A percentile compares a stretch with the other conserved stretches of the same genome.
phyloP scores from a whole-genome alignment of 139 green algal species.

The Chlamydomonas eustigma region DNA sequence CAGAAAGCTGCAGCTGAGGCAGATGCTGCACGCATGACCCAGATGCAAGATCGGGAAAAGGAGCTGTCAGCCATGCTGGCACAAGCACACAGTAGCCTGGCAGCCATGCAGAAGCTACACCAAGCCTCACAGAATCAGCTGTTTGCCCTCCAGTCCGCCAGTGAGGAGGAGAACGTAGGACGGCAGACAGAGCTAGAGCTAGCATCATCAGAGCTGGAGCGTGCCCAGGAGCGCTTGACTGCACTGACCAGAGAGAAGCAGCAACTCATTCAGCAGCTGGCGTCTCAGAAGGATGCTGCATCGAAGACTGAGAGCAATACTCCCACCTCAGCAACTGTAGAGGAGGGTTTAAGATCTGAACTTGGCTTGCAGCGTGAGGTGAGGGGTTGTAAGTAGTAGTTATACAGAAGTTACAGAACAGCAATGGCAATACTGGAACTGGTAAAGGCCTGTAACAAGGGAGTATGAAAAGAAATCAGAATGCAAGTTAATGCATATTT shows the following conservation, averaged over 20 bases:
- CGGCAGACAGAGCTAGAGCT: slow-evolving; percentile 74
- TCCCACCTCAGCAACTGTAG: slow-evolving; percentile 15
- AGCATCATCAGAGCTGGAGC: slow-evolving; percentile 50
- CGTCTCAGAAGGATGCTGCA: slow-evolving; percentile 5
- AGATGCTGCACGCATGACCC: slow-evolving; percentile 37
- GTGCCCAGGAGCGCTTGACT: slow-evolving; percentile 49
- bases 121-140: slow-evolving; percentile 70
- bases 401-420: too few species aligned
- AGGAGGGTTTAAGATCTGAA: slow-evolving; percentile 63
- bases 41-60: slow-evolving; percentile 43
- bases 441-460: too few species aligned
- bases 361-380: slow-evolving; percentile 58
- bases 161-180: slow-evolving; percentile 57
- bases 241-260: slow-evolving; percentile 72
- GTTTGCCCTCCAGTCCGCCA: slow-evolving; percentile 64
- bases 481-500: too few species aligned
- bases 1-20: slow-evolving; percentile 47
- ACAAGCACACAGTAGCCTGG: slow-evolving; percentile 52
- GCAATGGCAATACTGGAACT: too few species aligned
- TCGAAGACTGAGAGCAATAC: neutral
- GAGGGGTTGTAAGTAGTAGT: too few species aligned
- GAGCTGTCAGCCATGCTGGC: slow-evolving; percentile 60
- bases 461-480: too few species aligned
- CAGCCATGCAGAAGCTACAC: slow-evolving; percentile 68
- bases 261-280: slow-evolving; percentile 44